Base-by-base conservation (phyloP, 352 stramenopile genomes). In the Globisporangium cederbergense region DNA sequence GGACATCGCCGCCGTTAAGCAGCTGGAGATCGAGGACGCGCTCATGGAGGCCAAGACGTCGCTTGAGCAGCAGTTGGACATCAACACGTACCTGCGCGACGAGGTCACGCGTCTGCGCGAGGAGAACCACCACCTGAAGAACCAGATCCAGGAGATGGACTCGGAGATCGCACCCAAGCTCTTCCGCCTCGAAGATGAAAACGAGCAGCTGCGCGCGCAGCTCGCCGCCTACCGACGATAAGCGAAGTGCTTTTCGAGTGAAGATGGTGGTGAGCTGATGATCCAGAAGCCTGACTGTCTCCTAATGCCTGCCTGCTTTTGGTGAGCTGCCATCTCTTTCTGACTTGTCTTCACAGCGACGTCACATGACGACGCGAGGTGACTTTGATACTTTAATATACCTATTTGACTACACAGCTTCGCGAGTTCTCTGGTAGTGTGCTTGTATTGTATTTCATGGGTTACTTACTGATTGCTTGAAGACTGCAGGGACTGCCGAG, bases 71-170 rank as follows among this genome's bases (percentile, higher is more conserved):
- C 86, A 95, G 64, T 65, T 95, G 8, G 79, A 90, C 42, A 92
- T 92, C 65, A 95, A 93, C 66, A 89, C 83, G 65, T 92, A 92
- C 67, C 63, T 95, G 51, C 79, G 83, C 30, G 78, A 91, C 52
- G 86, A 95, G 70, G 81, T 95, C 2, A 77, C 75, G 18, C 86
- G 86, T 43, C 66, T 92, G 36, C 84, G 86, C n/a, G 81, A 93
- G 68, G 86, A 93, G 64, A 95, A 89, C 56, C 78, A 90, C 56
- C 81, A 92, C 52, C 59, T 95, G 20, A 93, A 95, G 71, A 93
- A 95, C 60, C 86, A 93, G 71, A 93, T 95, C 58, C 63, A 89
- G 20, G 84, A 93, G 71, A 89, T 93, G 73, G 86, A 95, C 64
- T 88, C 83, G 36, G 83, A 93, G 68, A 78, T 95, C 40, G 86